A percentile compares a stretch with the other conserved stretches of the same genome.
These are phyloP conservation scores for Hibiscus syriacus DNA, from an alignment of 345 rosid genomes.

Conservation along the genomic window DNA sequence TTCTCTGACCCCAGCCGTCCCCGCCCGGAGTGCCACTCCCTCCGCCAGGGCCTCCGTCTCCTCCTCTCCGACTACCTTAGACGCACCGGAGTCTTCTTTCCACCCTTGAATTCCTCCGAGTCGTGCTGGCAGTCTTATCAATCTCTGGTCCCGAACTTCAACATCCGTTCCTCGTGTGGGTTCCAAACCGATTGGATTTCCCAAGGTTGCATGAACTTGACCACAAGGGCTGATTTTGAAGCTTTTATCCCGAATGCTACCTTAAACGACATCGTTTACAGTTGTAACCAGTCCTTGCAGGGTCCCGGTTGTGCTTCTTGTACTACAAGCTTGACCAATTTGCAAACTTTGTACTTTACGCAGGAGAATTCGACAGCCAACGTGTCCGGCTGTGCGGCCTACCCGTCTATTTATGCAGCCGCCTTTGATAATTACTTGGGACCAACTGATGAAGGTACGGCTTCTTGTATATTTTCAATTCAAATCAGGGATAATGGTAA, in stretches of 20 bases:
- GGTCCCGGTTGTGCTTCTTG: conserved; percentile 79
- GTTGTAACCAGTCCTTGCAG: conserved; percentile 59
- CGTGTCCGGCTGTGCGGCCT: conserved; percentile 57
- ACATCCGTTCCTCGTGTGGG: conserved; percentile 55
- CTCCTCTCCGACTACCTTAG: conserved; percentile 55
- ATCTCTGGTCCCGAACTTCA: conserved; percentile 38
- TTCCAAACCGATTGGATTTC: conserved; percentile 72
- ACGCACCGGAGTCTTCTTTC: conserved; percentile 45
- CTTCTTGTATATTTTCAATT: conserved; percentile 56
- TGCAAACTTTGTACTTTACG: conserved; percentile 36
- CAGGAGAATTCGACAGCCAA: conserved; percentile 57
- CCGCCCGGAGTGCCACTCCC: conserved; percentile 34
- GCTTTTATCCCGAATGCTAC: conserved; percentile 27
- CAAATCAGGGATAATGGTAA: conserved; percentile 14
- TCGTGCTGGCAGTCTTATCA: conserved; percentile 66
- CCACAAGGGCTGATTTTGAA: conserved; percentile 55
- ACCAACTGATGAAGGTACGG: conserved; percentile 58
- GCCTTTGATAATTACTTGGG: conserved; percentile 53
- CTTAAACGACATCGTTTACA: conserved; percentile 18
- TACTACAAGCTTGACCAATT: conserved; percentile 36
- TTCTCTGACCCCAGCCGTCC: conserved; percentile 9
- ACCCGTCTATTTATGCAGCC: conserved; percentile 63
- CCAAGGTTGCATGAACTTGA: conserved; percentile 65
- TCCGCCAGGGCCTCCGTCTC: conserved; percentile 73
- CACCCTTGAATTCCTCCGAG: conserved; percentile 45